Conservation (phyloP, 164 flowering plant species). For the Paratinospora sagittata region DNA sequence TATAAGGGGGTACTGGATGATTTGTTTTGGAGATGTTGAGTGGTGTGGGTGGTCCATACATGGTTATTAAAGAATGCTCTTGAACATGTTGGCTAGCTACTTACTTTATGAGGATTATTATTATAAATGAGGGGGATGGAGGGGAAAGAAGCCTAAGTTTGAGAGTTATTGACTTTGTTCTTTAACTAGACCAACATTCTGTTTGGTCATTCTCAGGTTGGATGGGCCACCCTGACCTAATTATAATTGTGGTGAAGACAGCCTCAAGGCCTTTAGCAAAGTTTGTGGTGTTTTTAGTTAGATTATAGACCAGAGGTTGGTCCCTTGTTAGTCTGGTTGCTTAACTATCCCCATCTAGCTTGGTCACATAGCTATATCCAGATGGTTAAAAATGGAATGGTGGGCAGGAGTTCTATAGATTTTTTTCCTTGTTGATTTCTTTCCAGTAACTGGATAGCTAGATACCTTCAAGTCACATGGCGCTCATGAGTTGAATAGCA, state of each 20-base stretch:
- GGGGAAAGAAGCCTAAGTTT: not conserved
- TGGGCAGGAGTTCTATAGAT: not conserved
- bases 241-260: not conserved
- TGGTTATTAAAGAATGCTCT: not conserved
- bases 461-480: too few species aligned
- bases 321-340: not conserved
- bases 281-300: not conserved
- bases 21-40: not conserved
- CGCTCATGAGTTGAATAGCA: too few species aligned
- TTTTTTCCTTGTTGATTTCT: too few species aligned
- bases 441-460: too few species aligned
- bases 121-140: not conserved
- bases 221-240: conserved; percentile 1
- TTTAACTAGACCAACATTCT: not conserved
- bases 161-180: not conserved
- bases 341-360: too few species aligned
- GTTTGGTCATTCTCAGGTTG: not conserved
- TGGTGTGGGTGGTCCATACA: not conserved
- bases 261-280: not conserved
- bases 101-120: not conserved
- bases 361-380: not conserved
- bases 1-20: not conserved
- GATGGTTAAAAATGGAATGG: not conserved
- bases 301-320: not conserved
- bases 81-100: not conserved